Evolutionary conservation across 805 yeast species (phyloP), one percentile per base, ranked within the genome.

Genomic region (Metschnikowia bowlesiae): DNA sequence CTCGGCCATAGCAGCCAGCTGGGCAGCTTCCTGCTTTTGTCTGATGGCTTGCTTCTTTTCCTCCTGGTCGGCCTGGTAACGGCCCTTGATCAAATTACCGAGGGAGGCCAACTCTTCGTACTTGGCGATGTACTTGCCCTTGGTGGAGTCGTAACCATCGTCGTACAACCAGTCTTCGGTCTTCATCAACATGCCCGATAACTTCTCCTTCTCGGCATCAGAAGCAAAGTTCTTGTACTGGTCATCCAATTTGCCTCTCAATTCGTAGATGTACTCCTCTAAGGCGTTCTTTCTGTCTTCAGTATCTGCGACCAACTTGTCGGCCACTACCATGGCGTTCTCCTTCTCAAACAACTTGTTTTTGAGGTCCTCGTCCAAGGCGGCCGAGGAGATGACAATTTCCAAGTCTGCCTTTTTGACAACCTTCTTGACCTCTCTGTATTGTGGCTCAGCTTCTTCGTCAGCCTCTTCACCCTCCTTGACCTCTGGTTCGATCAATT

Each of bases 141-240:
- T 91, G 65, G 91, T 80, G 56, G 97, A 82, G 71, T 94, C 99
- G 68, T 88, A 90, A 67, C 98, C 98, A 51, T 90, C 99, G 55
- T 87, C 96, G 74, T 94, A 94, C 65, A 94, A 83, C 99, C 99
- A 94, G 67, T 92, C 97, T 81, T 94, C 99, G 59, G 98, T 83
- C 70, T 84, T 85, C 65, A 79, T 69, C 68, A 94, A 81, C 79
- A 86, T 79, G 53, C 75, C 87, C 45, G 80, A 70, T 65, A 94
- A 79, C 66, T 81, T 87, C 57, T 74, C 76, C 82, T 92, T 92
- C 81, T 94, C 99, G 64, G 83, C 89, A 53, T 86, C 95, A 59
- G 87, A 80, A 51, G 97, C 97, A 68, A 91, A 94, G 62, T 78
- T 84, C 60, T 87, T 80, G 70, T 92, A 92, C 63, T 84, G 84